Conservation (phyloP, 371 early-diverging fungal species). For the Lichtheimia corymbifera region DNA sequence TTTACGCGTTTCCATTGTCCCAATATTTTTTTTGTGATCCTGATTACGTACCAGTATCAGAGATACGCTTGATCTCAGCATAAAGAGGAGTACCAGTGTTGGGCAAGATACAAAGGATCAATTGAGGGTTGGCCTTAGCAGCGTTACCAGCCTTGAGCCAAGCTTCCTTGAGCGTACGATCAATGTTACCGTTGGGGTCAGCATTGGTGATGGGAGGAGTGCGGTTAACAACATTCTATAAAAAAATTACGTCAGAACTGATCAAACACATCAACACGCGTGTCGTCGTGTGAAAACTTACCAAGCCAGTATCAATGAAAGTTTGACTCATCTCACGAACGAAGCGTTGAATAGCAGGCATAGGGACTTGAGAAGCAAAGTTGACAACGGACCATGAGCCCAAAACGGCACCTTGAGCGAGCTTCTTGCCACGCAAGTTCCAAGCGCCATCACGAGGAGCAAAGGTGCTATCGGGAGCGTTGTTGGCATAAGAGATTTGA, state of each 20-base stretch:
- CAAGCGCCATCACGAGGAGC: slow-evolving; percentile 81
- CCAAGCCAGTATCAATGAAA: slow-evolving; percentile 66
- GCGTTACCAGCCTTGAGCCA: slow-evolving; percentile 72
- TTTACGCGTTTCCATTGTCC: neutral
- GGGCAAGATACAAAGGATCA: slow-evolving; percentile 83
- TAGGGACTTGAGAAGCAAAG: slow-evolving; percentile 39
- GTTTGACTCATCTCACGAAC: slow-evolving; percentile 51
- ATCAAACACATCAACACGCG: neutral
- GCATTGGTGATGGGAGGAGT: slow-evolving; percentile 75
- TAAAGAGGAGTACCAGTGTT: slow-evolving; percentile 87
- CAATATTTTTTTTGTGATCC: neutral
- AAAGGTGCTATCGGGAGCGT: slow-evolving; percentile 59
- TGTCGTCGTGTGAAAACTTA: slow-evolving; percentile 15
- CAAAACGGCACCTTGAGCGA: slow-evolving; percentile 71
- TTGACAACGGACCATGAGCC: slow-evolving; percentile 80
- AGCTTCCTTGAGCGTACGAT: slow-evolving; percentile 68
- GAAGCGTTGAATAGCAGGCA: slow-evolving; percentile 47
- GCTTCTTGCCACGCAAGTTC: slow-evolving; percentile 86
- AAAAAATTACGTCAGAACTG: neutral
- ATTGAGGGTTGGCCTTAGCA: slow-evolving; percentile 73
- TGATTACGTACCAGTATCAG: slow-evolving; percentile 69
- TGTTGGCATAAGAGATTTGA: slow-evolving; percentile 63
- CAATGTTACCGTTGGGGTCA: slow-evolving; percentile 70
- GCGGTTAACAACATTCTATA: slow-evolving; percentile 52
- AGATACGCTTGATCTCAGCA: slow-evolving; percentile 92